These are phyloP conservation scores for Stephania yunnanensis DNA, from an alignment of 164 flowering plant species.

Conservation along the genomic window DNA sequence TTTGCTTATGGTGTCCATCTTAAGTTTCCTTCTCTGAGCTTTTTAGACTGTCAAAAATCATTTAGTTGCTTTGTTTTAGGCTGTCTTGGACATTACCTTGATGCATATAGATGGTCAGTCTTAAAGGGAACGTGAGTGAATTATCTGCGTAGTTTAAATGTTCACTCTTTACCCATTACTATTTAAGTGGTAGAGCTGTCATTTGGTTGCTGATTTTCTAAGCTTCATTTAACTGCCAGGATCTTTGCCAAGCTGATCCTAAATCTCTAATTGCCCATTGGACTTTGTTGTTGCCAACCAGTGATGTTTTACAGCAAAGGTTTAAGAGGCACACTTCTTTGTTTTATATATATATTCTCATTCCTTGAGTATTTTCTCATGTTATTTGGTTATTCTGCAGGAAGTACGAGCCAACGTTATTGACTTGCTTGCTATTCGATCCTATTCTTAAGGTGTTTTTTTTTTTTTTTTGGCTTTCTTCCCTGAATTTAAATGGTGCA, in stretches of 20 bases:
- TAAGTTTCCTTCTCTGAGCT: too few relatives aligned
- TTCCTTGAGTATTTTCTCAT: conserved; percentile 4
- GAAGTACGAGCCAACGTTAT: conserved; percentile 71
- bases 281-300: conserved; percentile 83
- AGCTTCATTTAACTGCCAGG: conserved; percentile 36
- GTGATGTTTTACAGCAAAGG: conserved; percentile 79
- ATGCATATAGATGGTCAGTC: too few relatives aligned
- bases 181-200: background rate
- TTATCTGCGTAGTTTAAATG: background rate
- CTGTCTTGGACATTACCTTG: too few relatives aligned
- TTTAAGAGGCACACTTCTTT: conserved; percentile 18
- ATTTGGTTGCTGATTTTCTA: background rate
- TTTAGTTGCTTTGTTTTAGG: too few relatives aligned
- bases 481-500: background rate
- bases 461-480: conserved; percentile 4
- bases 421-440: conserved; percentile 91
- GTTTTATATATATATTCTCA: background rate
- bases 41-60: too few relatives aligned
- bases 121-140: too few relatives aligned
- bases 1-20: too few relatives aligned
- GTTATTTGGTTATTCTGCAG: conserved; percentile 33
- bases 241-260: conserved; percentile 84
- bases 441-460: conserved; percentile 64
- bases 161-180: background rate
- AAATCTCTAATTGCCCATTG: conserved; percentile 67